A percentile compares a stretch with the other conserved stretches of the same genome.
These are phyloP conservation scores for Trypanosoma platydactyli DNA, from an alignment of 208 protist species.

Conservation along the genomic window DNA sequence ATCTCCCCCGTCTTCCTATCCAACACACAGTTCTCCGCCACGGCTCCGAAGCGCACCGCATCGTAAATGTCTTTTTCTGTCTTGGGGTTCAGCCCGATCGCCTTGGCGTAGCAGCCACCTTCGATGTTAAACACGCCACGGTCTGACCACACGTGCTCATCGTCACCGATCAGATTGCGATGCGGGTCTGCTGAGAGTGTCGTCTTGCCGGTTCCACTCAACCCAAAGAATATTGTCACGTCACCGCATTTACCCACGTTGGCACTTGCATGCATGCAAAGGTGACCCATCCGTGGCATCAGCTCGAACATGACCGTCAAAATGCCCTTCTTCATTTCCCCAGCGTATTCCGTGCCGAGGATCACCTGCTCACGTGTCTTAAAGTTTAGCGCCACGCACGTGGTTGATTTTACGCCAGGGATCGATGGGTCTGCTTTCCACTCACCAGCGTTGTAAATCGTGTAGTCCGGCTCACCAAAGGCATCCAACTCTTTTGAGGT, in stretches of 20 bases:
- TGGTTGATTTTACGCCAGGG: constrained; percentile 75
- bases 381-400: constrained; percentile 86
- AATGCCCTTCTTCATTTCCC: constrained; percentile 98
- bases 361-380: constrained; percentile 91
- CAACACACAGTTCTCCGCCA: constrained; percentile 89
- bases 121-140: constrained; percentile 93
- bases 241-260: constrained; percentile 88
- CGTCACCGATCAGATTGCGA: constrained; percentile 89
- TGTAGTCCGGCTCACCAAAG: constrained; percentile 95
- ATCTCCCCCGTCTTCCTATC: constrained; percentile 65
- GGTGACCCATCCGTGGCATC: constrained; percentile 90
- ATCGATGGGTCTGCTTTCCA: constrained; percentile 88
- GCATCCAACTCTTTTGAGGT: constrained; percentile 85
- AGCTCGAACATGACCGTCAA: constrained; percentile 96
- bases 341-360: constrained; percentile 95
- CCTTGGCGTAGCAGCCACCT: constrained; percentile 94
- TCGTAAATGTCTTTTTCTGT: constrained; percentile 93
- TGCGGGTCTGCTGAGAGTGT: constrained; percentile 90
- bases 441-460: constrained; percentile 95
- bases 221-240: constrained; percentile 90
- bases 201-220: constrained; percentile 93
- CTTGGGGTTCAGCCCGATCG: constrained; percentile 83
- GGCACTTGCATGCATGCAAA: constrained; percentile 93
- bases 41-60: constrained; percentile 81
- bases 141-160: constrained; percentile 93